Base-by-base conservation (phyloP, 1,139 yeast species). In the Diutina pseudorugosa region DNA sequence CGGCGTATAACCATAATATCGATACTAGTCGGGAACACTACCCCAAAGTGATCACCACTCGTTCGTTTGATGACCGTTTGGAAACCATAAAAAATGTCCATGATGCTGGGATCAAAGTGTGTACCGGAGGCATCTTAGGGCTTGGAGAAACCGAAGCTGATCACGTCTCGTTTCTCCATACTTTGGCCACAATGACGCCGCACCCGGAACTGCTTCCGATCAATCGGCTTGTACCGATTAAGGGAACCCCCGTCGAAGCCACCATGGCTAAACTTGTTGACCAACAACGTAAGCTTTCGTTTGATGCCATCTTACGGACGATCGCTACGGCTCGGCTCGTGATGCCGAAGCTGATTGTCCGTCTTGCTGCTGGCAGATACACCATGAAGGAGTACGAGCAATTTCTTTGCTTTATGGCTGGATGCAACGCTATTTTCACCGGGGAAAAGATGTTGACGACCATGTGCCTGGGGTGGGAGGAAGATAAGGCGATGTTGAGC, bases 131-230 rank as follows among this genome's bases (percentile, higher is more conserved):
- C 41, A 85, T 85, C 52, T 69, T 85, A 47, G 94, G 94, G 1
- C 71, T 85, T 45, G 94, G 94, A 2, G 94, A 85, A 63, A 79
- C 88, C 12, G 72, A 72, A 41, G 83, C 80, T 1, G 94, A 85
- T 62, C 90, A 83, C 59, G 68, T 85, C 51, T 79, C 87, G 1
- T 85, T 86, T 57, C 66, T 85, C 52, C 72, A 81, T 61, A 84
- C 93, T 0, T 68, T 85, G 54, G 72, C 90, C 1, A 85, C 82
- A 2, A 75, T 85, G 81, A 75, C 76, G 1, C 66, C 72, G 18
- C 93, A 85, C 59, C 94, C 94, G 0, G 94, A 85, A 64, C 83
- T 90, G 1, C 72, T 85, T 52, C 95, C 95, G n/a, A 85, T 85
- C 56, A 85, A 85, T 63, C 72, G 86, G 58, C 71, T 85, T 51